Evolutionary conservation across 1,284 basidiomycete genomes (phyloP), one percentile per base, ranked within the genome.

Genomic region (Rhodotorula mucilaginosa): DNA sequence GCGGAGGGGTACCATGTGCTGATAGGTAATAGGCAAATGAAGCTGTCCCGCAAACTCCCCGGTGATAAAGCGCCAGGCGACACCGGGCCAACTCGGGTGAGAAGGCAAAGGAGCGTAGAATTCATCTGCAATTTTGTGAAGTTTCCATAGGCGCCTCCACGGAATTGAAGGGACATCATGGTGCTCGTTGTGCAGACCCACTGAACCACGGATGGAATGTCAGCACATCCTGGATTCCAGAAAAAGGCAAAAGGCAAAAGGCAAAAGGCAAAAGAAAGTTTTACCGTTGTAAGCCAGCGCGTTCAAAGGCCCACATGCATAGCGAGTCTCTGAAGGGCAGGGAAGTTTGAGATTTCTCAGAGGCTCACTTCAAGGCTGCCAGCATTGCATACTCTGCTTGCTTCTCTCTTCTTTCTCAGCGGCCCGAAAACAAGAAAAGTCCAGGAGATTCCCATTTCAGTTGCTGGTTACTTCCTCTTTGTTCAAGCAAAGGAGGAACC

Each of bases 141-240:
- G 87, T 15, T 88, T 86, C 0, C 94, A 93, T 0, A 99, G 86
- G n/a, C 91, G 87, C 13, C 93, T 97, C 96, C 96, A 99, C 0
- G 97, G 87, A 1, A 99, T 84, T 3, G 92, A 76, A 46, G 96
- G 95, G 82, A 99, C 99, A 82, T 99, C 96, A 83, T 99, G 96
- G 82, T 99, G 96, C 23, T 58, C 56, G 19, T 98, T 97, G 81
- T 98, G 96, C 81, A 97, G 98, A 59, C 96, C 96, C 69, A 97
- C 91, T 48, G 46, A 3, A 7, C 6, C 5, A 39, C 3, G 31
- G 29, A 39, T 26, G 18, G 19, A 61, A 6, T 3, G 47, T 51
- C 29, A 61, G 61, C 5, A 44, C 39, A 44, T 16, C 2, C n/a
- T 26, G 54, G 29, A 6, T 18, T 26, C 26, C 26, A 7, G 48